These are phyloP conservation scores for Ceratocystis smalleyi DNA, from an alignment of 2,329 filamentous ascomycete genomes.

Conservation along the genomic window DNA sequence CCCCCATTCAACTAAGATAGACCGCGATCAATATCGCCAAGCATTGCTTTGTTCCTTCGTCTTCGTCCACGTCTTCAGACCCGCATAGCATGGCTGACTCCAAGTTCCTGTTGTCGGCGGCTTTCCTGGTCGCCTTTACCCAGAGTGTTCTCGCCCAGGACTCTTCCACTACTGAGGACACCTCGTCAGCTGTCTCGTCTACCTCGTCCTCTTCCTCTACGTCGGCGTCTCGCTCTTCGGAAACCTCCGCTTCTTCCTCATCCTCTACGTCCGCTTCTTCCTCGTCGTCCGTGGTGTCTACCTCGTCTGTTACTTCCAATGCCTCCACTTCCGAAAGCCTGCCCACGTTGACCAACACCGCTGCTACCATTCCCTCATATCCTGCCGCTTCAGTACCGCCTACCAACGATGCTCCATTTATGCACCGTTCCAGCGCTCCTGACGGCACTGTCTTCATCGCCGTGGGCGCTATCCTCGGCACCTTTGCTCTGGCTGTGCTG, in stretches of 20 bases:
- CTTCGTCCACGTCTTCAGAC: not conserved
- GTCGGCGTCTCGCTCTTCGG: not conserved
- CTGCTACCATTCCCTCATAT: constrained; percentile 36
- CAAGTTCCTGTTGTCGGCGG: constrained; percentile 16
- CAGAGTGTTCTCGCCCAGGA: constrained; percentile 11
- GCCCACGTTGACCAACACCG: constrained; percentile 28
- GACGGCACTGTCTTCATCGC: constrained; percentile 94
- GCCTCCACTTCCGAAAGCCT: constrained; percentile 22
- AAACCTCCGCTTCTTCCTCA: not conserved
- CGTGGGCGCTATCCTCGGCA: constrained; percentile 75
- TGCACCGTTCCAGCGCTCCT: constrained; percentile 71
- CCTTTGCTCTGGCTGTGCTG: constrained; percentile 66
- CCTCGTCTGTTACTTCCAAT: constrained; percentile 19
- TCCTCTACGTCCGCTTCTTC: constrained; percentile 3
- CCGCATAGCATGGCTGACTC: constrained; percentile 10
- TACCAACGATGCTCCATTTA: constrained; percentile 72
- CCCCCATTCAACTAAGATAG: not conserved
- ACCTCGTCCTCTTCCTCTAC: constrained; percentile 5
- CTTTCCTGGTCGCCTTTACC: constrained; percentile 18
- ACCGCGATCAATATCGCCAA: not conserved
- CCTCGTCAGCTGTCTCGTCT: constrained; percentile 1
- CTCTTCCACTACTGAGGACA: not conserved
- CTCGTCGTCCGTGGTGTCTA: constrained; percentile 5
- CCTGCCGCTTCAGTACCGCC: constrained; percentile 66
- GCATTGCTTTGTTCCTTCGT: not conserved